Evolutionary conservation across 441 rosid genomes (phyloP).

Genomic region (Metrosideros polymorpha): DNA sequence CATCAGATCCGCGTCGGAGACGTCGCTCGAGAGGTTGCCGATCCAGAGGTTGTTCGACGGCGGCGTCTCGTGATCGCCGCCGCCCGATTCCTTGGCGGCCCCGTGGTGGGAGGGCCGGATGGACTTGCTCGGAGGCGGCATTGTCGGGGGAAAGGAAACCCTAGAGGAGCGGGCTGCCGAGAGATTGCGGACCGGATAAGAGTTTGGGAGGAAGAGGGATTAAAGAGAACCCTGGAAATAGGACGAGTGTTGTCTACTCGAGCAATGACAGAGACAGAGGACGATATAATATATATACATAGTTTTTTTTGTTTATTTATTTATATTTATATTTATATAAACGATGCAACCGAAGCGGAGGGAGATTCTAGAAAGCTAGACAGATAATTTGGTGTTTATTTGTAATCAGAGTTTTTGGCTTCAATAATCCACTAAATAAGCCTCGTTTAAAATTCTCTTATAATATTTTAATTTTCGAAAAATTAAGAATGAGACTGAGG

Average conservation of each 20-base stretch:
- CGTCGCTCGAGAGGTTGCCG: conserved; percentile 45
- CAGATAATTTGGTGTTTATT: too few species aligned
- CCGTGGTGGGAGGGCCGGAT: conserved; percentile 11
- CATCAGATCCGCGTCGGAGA: conserved; percentile 49
- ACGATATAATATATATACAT: not conserved
- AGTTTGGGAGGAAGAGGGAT: not conserved
- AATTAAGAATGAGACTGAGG: not conserved
- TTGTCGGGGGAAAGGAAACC: not conserved
- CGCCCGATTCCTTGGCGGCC: not conserved
- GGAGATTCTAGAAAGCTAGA: too few species aligned
- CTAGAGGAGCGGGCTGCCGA: not conserved
- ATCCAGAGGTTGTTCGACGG: conserved; percentile 78
- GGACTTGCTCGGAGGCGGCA: conserved; percentile 24
- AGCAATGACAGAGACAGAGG: not conserved
- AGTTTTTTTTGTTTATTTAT: too few species aligned
- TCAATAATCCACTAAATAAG: not conserved
- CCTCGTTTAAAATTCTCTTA: not conserved
- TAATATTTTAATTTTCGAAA: not conserved
- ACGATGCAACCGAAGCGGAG: too few species aligned
- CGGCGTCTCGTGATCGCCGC: conserved; percentile 16
- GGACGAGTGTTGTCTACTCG: not conserved
- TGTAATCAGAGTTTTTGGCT: too few species aligned
- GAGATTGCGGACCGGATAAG: not conserved
- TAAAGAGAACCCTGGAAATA: not conserved
- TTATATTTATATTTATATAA: too few species aligned